phyloP scores from a whole-genome alignment of 768 basidiomycete genomes.

The Hygrophorus russula region DNA sequence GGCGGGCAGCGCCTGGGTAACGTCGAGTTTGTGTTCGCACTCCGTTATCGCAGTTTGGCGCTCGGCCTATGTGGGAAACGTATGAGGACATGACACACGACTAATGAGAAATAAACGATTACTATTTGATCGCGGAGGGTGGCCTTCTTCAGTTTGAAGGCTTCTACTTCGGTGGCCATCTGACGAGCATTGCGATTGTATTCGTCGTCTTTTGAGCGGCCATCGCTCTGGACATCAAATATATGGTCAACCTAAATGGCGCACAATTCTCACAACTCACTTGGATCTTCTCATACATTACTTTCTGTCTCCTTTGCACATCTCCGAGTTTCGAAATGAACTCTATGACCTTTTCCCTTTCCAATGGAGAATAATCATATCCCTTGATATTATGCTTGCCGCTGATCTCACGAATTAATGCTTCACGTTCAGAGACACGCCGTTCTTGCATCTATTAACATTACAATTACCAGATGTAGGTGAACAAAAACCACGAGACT shows the following conservation, averaged over 20 bases:
- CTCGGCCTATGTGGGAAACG: slow-evolving; percentile 26
- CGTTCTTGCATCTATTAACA: slow-evolving; percentile 55
- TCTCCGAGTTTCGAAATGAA: slow-evolving; percentile 61
- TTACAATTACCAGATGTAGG: background rate
- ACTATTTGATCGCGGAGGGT: slow-evolving; percentile 50
- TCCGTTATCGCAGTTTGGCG: slow-evolving; percentile 38
- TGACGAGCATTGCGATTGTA: slow-evolving; percentile 49
- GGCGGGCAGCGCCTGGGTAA: slow-evolving; percentile 38
- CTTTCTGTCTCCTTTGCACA: slow-evolving; percentile 48
- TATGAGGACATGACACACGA: background rate
- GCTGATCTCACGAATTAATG: slow-evolving; percentile 58
- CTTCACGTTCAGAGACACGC: slow-evolving; percentile 61
- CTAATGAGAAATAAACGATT: background rate
- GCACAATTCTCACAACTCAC: slow-evolving; percentile 22
- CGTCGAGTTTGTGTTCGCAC: slow-evolving; percentile 47
- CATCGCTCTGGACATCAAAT: slow-evolving; percentile 32
- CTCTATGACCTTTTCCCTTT: slow-evolving; percentile 58
- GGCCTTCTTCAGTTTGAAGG: slow-evolving; percentile 40
- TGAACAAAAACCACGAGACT: background rate
- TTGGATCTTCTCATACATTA: slow-evolving; percentile 58
- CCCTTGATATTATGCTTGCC: slow-evolving; percentile 63
- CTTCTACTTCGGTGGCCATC: slow-evolving; percentile 43
- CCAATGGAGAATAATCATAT: slow-evolving; percentile 58
- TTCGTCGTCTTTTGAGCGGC: slow-evolving; percentile 45
- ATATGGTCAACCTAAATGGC: background rate